Base-by-base conservation (phyloP, 2,329 filamentous ascomycete genomes). In the Cytospora paraplurivora region DNA sequence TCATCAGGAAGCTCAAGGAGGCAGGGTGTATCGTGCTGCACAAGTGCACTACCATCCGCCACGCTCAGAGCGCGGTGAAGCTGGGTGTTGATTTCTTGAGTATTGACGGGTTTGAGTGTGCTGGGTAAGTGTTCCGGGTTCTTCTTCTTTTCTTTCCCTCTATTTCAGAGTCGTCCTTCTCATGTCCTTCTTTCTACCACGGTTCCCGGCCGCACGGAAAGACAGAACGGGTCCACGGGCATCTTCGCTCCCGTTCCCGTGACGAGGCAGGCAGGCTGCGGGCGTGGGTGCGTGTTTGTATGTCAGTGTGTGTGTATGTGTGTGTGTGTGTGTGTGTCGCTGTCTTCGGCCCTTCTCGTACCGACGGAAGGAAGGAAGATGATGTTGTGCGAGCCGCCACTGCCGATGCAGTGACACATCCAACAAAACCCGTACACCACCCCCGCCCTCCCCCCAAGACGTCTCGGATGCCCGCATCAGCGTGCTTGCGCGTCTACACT, bases 81-180 rank as follows among this genome's bases (percentile, higher is more conserved):
- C 87, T 98, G 47, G 95, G 95, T 67, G 95, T 97, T 5, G 95
- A 99, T 77, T 98, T 99, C 78, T 80, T 99, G 63, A 93, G 89
- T 69, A 98, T 99, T 71, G 95, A 99, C 74, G 95, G 95, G 51
- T 98, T 99, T 74, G 95, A 99, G 78, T 99, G 95, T 79, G 95
- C 93, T 51, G 95, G 84, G 73, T 75, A 67, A 67, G 73, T 71
- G 8, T 47, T 38, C 64, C 66, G 56, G 56, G 27, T 35, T 34
- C 63, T 34, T 47, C 44, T 49, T 59, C 34, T 56, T 56, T 44
- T 21, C n/a, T 17, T 53, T 34, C 37, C 58, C 34, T 53, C 19
- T 52, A 11, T 47, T 38, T 63, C 66, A 58, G 56, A 34, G 33
- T 34, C 63, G 32, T 47, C 44, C 52, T 59, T 35, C 56, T 47